phyloP scores from a whole-genome alignment of 139 green algal genomes.

The Nannochloris sp. region DNA sequence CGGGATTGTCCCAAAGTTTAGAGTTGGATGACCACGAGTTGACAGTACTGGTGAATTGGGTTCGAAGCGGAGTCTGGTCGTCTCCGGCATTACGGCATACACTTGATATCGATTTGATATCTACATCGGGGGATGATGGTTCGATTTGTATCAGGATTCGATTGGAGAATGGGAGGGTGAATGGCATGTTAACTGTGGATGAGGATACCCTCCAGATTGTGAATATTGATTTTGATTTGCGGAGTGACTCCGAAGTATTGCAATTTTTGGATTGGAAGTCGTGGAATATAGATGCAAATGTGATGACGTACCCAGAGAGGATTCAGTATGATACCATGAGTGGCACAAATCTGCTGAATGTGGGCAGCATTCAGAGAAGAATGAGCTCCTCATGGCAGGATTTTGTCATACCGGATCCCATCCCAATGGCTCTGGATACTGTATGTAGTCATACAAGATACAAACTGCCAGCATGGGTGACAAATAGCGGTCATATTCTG shows the following conservation, averaged over 20 bases:
- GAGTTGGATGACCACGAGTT: slow-evolving; percentile 28
- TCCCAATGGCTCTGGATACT: not conserved
- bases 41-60: slow-evolving; percentile 22
- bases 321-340: not conserved
- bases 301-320: not conserved
- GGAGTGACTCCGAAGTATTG: slow-evolving; percentile 1
- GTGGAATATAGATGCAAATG: not conserved
- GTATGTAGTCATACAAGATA: not conserved
- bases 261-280: not conserved
- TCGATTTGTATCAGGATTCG: not conserved
- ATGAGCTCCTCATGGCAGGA: not conserved
- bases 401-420: not conserved
- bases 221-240: not conserved
- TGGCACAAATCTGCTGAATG: not conserved
- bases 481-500: slow-evolving; percentile 33
- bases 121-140: not conserved
- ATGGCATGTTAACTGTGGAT: not conserved
- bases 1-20: slow-evolving; percentile 3
- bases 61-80: slow-evolving; percentile 22
- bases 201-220: not conserved
- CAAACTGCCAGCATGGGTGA: slow-evolving; percentile 20
- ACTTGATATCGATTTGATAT: slow-evolving; percentile 1
- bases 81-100: slow-evolving; percentile 5
- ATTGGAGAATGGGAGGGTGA: not conserved
- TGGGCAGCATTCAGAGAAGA: no score